These are phyloP conservation scores for Dentipellis fragilis DNA, from an alignment of 768 basidiomycete genomes.

Conservation along the genomic window DNA sequence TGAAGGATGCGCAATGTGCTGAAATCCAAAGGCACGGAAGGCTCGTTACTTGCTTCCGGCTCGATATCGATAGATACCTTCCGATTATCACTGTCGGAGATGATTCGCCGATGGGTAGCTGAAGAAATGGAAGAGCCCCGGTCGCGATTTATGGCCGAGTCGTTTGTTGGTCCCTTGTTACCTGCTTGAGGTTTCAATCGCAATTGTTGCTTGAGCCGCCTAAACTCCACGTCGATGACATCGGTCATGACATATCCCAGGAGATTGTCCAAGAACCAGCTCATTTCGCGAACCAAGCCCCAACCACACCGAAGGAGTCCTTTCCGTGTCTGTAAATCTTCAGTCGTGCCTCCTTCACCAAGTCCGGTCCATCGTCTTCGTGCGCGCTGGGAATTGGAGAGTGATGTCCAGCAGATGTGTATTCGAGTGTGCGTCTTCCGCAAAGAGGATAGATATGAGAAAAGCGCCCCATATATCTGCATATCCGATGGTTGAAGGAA, in stretches of 20 bases:
- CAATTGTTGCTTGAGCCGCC: constrained; percentile 55
- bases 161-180: constrained; percentile 14
- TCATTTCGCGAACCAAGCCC: constrained; percentile 83
- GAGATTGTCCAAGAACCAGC: constrained; percentile 82
- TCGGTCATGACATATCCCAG: constrained; percentile 85
- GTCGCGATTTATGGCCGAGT: constrained; percentile 12
- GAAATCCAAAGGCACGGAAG: constrained; percentile 59
- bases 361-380: constrained; percentile 80
- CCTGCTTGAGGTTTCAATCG: constrained; percentile 10
- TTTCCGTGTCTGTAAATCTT: constrained; percentile 56
- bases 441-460: constrained; percentile 75
- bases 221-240: constrained; percentile 79
- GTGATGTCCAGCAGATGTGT: constrained; percentile 72
- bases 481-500: constrained; percentile 75
- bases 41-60: constrained; percentile 5
- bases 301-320: constrained; percentile 69
- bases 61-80: neutral
- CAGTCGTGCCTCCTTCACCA: constrained; percentile 74
- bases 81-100: neutral
- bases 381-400: constrained; percentile 80
- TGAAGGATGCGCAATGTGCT: constrained; percentile 79
- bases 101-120: neutral
- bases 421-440: constrained; percentile 77
- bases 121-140: neutral
- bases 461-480: constrained; percentile 62